Evolutionary conservation across 306 rosid genomes (phyloP), one percentile per base, ranked within the genome.

Genomic region (Castanopsis chinensis): DNA sequence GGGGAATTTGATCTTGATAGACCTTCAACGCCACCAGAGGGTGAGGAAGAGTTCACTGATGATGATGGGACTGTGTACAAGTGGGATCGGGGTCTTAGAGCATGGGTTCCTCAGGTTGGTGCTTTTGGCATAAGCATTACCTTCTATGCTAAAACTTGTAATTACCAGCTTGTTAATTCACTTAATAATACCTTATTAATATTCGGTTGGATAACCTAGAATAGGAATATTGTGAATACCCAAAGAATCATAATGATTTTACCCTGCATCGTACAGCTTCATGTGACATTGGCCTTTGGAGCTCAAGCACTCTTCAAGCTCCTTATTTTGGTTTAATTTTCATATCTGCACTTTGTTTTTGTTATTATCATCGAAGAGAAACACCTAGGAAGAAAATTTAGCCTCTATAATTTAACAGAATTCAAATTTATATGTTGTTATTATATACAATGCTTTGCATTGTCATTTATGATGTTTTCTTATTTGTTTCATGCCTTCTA

Each of bases 61-160:
- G 99, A 95, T 54, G 98, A 95, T 75, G 99, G 99, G 79, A 93
- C 98, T 70, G 82, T 55, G 41, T 95, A 95, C 83, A 95, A 88
- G 78, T 95, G 99, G 99, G 90, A 91, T 57, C 86, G 85, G 64
- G 87, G 72, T 80, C 85, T 91, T 59, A 89, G 96, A 81, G 97
- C 82, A 12, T 95, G 98, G 99, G 90, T 90, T 81, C 99, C 99
- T 52, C 93, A 95, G 94, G 99, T 95, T 63, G 75, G 87, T 85
- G 53, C 81, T 72, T 41, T 41, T 70, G 57, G 70, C 70, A 69
- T 78, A 49, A 57, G 20, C 30, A 41, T 63, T 43, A 12, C 6
- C 35, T 25, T 69, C 32, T 21, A 11, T 20, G 0, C 23, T 59
- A 13, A 23, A 59, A 23, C 25, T 59, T 9, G 13, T 20, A 59